Conservation (phyloP, 192 early-diverging fungal species). For the Umbelopsis sp. region DNA sequence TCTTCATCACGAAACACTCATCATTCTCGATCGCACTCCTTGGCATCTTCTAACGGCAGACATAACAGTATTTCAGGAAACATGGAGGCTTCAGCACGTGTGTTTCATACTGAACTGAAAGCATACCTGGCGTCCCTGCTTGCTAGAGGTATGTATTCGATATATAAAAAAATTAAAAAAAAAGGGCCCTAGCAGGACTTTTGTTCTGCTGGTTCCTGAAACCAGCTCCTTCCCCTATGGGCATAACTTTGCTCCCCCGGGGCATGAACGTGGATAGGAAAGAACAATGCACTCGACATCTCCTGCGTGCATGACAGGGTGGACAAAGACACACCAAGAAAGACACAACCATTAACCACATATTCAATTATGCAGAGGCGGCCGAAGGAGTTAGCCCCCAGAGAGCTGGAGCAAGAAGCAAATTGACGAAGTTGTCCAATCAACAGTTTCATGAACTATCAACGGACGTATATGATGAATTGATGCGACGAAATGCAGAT, state of each 20-base stretch:
- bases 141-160: slow-evolving; percentile 32
- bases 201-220: slow-evolving; percentile 8
- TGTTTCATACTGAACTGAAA: slow-evolving; percentile 35
- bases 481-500: slow-evolving; percentile 67
- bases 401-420: slow-evolving; percentile 64
- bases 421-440: slow-evolving; percentile 75
- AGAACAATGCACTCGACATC: not conserved
- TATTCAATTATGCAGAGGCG: slow-evolving; percentile 31
- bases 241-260: not conserved
- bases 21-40: slow-evolving; percentile 27
- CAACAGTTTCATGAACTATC: slow-evolving; percentile 94
- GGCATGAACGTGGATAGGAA: not conserved
- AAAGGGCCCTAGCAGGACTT: not conserved
- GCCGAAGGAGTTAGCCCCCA: slow-evolving; percentile 32
- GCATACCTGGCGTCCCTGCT: slow-evolving; percentile 27
- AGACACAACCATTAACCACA: not conserved
- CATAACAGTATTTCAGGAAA: slow-evolving; percentile 12
- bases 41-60: slow-evolving; percentile 23
- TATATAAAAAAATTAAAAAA: slow-evolving; percentile 4
- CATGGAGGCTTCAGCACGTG: slow-evolving; percentile 16
- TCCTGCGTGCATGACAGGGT: not conserved
- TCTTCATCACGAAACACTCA: slow-evolving; percentile 22
- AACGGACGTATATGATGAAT: slow-evolving; percentile 96
- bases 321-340: not conserved
- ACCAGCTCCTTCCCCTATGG: no score